A percentile compares a stretch with the other conserved stretches of the same genome.
These are phyloP conservation scores for Geosmithia flava DNA, from an alignment of 2,329 filamentous ascomycete genomes.

Conservation along the genomic window DNA sequence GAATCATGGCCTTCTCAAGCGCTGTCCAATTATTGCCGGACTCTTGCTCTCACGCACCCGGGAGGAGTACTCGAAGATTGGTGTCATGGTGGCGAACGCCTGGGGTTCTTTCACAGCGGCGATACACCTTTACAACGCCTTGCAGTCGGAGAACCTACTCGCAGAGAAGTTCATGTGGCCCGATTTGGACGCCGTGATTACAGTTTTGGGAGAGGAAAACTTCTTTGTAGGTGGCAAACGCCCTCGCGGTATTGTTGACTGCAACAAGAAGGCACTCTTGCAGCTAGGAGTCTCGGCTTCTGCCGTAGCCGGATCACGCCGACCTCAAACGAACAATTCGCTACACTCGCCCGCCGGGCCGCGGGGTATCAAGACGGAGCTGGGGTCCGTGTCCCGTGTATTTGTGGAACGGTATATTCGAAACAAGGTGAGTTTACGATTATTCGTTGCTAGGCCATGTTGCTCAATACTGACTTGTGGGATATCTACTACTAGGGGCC, in stretches of 20 bases:
- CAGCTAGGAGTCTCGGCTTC: slow-evolving; percentile 8
- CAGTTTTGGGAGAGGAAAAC: slow-evolving; percentile 13
- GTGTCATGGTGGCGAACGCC: slow-evolving; percentile 18
- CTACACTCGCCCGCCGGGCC: slow-evolving; percentile 14
- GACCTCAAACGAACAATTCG: slow-evolving; percentile 14
- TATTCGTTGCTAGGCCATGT: not conserved
- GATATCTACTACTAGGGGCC: not conserved
- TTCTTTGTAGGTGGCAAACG: slow-evolving; percentile 22
- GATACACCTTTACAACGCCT: slow-evolving; percentile 28
- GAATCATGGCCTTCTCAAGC: not conserved
- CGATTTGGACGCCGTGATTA: slow-evolving; percentile 24
- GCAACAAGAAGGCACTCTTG: slow-evolving; percentile 21
- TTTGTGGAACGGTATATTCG: slow-evolving; percentile 15
- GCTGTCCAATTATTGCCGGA: not conserved
- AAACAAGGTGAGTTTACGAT: not conserved
- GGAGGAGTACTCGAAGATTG: slow-evolving; percentile 13
- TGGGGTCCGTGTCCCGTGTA: slow-evolving; percentile 17
- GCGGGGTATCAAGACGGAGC: slow-evolving; percentile 13
- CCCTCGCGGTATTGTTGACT: slow-evolving; percentile 18
- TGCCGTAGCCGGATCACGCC: not conserved
- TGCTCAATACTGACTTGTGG: not conserved
- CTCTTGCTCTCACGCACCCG: not conserved
- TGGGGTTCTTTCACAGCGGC: slow-evolving; percentile 25
- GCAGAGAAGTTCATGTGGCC: slow-evolving; percentile 13
- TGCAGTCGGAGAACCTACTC: slow-evolving; percentile 3